These are phyloP conservation scores for Macrolepiota albuminosa DNA, from an alignment of 768 basidiomycete genomes.

Conservation along the genomic window DNA sequence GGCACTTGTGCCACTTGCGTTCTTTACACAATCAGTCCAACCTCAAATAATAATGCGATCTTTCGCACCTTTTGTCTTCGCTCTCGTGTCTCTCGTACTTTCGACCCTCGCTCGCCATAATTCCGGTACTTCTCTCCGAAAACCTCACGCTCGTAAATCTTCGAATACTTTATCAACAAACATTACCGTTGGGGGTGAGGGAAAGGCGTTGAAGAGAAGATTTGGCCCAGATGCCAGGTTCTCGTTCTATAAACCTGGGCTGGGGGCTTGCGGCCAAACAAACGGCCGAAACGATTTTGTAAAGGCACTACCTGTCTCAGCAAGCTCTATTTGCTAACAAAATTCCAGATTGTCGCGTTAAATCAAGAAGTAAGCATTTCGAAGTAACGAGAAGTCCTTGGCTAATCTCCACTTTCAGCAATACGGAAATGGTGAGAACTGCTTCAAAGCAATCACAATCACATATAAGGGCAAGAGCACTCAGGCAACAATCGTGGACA, in stretches of 20 bases:
- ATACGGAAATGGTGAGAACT: conserved; percentile 26
- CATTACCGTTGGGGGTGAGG: not conserved
- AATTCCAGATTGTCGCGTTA: conserved; percentile 41
- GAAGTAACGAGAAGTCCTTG: not conserved
- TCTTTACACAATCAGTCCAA: conserved; percentile 10
- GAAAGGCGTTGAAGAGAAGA: conserved; percentile 21
- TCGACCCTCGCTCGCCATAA: conserved; percentile 10
- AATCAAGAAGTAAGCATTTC: conserved; percentile 11
- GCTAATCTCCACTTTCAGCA: conserved; percentile 12
- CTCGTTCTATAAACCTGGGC: conserved; percentile 25
- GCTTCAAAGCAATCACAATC: conserved; percentile 52
- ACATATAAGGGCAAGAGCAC: conserved; percentile 43
- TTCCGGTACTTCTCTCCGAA: conserved; percentile 1
- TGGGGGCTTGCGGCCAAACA: conserved; percentile 46
- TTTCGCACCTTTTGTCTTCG: conserved; percentile 11
- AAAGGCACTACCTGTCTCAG: conserved; percentile 12
- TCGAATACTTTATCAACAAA: not conserved
- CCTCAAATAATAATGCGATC: conserved; percentile 13
- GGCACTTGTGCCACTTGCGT: conserved; percentile 13
- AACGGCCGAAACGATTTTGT: conserved; percentile 39
- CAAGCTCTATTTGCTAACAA: not conserved
- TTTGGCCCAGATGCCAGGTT: conserved; percentile 22
- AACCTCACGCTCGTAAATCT: conserved; percentile 11
- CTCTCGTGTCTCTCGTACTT: conserved; percentile 14
- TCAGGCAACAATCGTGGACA: conserved; percentile 40